A percentile compares a stretch with the other conserved stretches of the same genome.
These are phyloP conservation scores for Penicillium maclennaniae DNA, from an alignment of 495 filamentous ascomycete genomes.

Conservation along the genomic window DNA sequence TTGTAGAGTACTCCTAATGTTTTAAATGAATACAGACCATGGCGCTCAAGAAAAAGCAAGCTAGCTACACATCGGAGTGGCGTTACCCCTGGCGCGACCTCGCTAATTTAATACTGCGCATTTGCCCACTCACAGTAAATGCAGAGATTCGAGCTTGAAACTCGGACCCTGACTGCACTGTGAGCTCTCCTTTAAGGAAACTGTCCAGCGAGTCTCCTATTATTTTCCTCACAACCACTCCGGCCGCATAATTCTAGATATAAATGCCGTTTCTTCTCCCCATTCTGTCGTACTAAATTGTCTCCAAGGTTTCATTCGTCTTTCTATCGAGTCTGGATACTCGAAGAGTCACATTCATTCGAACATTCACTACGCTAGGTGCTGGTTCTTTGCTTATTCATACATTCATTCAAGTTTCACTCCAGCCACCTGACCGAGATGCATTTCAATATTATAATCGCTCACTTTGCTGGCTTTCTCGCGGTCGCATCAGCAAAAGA, in stretches of 20 bases:
- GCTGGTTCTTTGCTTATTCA: not conserved
- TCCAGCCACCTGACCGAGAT: not conserved
- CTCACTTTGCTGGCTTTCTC: not conserved
- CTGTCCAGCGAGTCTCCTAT: not conserved
- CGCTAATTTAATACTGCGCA: not conserved
- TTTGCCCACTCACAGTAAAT: not conserved
- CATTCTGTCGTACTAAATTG: not conserved
- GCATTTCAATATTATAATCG: not conserved
- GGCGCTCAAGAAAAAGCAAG: not conserved
- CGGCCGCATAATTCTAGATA: not conserved
- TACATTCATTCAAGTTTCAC: not conserved
- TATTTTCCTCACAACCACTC: not conserved
- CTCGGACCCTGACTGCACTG: not conserved
- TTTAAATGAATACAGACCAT: not conserved
- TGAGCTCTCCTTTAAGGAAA: not conserved
- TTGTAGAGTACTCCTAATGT: not conserved
- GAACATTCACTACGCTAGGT: not conserved
- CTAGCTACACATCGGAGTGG: not conserved
- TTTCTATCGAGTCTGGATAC: not conserved
- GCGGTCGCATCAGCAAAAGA: conserved; percentile 2
- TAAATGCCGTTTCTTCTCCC: not conserved
- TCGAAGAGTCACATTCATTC: not conserved
- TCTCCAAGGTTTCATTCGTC: not conserved
- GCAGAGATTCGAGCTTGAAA: not conserved
- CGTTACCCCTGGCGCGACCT: not conserved